Evolutionary conservation across 495 filamentous ascomycete genomes (phyloP).

Genomic region (Glonium stellatum): DNA sequence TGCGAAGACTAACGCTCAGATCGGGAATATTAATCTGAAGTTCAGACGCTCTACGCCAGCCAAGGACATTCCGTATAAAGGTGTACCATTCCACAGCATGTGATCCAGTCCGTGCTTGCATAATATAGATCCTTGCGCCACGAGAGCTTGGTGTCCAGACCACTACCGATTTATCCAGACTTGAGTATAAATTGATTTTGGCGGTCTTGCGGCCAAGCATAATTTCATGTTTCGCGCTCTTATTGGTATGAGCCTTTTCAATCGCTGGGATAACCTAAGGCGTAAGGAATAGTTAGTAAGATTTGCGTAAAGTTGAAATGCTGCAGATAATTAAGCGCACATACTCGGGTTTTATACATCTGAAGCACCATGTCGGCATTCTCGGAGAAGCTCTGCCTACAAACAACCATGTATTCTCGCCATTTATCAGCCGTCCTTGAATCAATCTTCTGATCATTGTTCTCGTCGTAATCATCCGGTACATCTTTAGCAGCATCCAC

Average conservation of each 20-base stretch:
- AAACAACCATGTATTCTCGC: slow-evolving; percentile 66
- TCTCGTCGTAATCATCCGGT: slow-evolving; percentile 61
- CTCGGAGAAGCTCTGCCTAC: slow-evolving; percentile 49
- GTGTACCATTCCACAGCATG: slow-evolving; percentile 71
- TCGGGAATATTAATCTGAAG: slow-evolving; percentile 65
- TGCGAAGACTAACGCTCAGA: slow-evolving; percentile 54
- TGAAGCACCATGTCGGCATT: slow-evolving; percentile 54
- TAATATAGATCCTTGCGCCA: slow-evolving; percentile 60
- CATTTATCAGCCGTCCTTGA: slow-evolving; percentile 59
- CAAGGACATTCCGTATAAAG: slow-evolving; percentile 56
- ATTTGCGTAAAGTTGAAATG: neutral
- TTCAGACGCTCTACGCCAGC: slow-evolving; percentile 50
- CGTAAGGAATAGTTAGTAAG: neutral
- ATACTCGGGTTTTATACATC: slow-evolving; percentile 60
- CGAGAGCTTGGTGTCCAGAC: slow-evolving; percentile 53
- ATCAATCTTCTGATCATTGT: slow-evolving; percentile 54
- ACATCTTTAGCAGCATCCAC: slow-evolving; percentile 53
- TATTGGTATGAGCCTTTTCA: slow-evolving; percentile 45
- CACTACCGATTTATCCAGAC: slow-evolving; percentile 65
- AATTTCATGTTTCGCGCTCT: slow-evolving; percentile 51
- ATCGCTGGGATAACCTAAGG: slow-evolving; percentile 53
- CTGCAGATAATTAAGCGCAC: neutral
- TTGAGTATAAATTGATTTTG: slow-evolving; percentile 61
- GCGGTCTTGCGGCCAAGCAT: slow-evolving; percentile 47
- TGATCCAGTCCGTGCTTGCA: slow-evolving; percentile 58